Evolutionary conservation across 2,329 filamentous ascomycete genomes (phyloP), one percentile per base, ranked within the genome.

Genomic region (Sclerotinia glacialis): DNA sequence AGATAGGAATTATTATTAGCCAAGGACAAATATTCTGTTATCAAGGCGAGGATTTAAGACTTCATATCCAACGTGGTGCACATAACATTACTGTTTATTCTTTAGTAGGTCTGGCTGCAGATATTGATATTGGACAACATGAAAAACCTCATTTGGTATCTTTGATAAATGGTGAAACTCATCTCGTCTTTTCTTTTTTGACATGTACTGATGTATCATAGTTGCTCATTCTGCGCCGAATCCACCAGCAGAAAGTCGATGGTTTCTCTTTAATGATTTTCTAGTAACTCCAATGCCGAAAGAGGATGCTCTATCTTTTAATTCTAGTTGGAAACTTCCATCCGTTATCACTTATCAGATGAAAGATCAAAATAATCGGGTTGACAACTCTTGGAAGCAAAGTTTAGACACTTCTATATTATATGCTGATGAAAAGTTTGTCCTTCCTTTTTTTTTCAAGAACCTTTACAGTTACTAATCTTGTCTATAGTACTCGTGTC

Each of bases 241-340:
- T 52, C 77, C 84, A 0, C 83, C 86, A 0, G 81, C 80, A 4
- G 83, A 87, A 70, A 89, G 86, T 73, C 89, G 89, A 72, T 99
- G 96, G 96, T 92, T 98, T 78, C 79, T 99, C 1, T 97, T 99
- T 80, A 99, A 99, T 73, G 95, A 99, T 78, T 99, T 99, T 74
- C 80, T 97, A 46, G 96, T 99, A 28, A 87, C 91, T 16, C 88
- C 89, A 12, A 86, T 97, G 21, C 86, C 89, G 42, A 85, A 86
- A 37, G 89, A 93, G 69, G 94, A 99, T 76, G 96, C 94, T 0
- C 81, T 98, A 23, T 88, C 89, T 31, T 99, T 98, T 78, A 93
- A 94, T 69, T 87, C 92, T 4, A 85, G 88, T 23, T 99, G 95
- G 95, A 99, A 98, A 80, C 83, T 92, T 60, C 95, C 95, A 0